Evolutionary conservation across 1,284 basidiomycete genomes (phyloP), one percentile per base, ranked within the genome.

Genomic region (Trichosporon sp.): DNA sequence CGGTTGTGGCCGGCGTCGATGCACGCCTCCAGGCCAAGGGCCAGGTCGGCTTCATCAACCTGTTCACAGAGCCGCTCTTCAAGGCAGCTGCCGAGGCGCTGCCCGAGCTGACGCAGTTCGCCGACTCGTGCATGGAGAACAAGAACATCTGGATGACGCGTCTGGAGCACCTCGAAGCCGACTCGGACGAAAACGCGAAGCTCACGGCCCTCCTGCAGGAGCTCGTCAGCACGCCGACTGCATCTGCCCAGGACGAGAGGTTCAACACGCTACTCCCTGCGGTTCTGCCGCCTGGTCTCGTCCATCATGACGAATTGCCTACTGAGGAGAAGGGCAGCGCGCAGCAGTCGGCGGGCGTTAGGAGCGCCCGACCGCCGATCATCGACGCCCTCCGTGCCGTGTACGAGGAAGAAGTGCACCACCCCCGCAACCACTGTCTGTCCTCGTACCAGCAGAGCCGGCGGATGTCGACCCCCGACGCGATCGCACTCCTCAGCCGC

Each of bases 31-130:
- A 93, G 83, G 94, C 93, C 19, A 89, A 89, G 74, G 90, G 90
- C 2, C 95, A 98, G 81, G 89, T 97, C n/a, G 93, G 90, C 76
- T 98, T 98, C 82, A 92, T 94, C 76, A 89, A 88, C 70, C 86
- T 88, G 2, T 97, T 93, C 80, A 91, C 90, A 40, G 89, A 89
- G 76, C 95, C 95, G 0, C 86, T 98, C 19, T 90, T 96, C 72
- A 89, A 92, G 75, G 85, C 92, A 31, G 90, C 91, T 4, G 87
- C 90, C 1, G 85, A 86, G 66, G 91, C 89, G 10, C 86, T 96
- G 67, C 92, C 93, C 65, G 92, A 90, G 81, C 87, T 93, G 84
- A 85, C 85, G 61, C 80, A 80, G 43, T 93, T 90, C 73, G 87
- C 88, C 0, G 84, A 86, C 32, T 88, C 90, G 73, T 92, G 91